These are phyloP conservation scores for Apostasia ramifera DNA, from an alignment of 106 monocot genomes.

Conservation along the genomic window DNA sequence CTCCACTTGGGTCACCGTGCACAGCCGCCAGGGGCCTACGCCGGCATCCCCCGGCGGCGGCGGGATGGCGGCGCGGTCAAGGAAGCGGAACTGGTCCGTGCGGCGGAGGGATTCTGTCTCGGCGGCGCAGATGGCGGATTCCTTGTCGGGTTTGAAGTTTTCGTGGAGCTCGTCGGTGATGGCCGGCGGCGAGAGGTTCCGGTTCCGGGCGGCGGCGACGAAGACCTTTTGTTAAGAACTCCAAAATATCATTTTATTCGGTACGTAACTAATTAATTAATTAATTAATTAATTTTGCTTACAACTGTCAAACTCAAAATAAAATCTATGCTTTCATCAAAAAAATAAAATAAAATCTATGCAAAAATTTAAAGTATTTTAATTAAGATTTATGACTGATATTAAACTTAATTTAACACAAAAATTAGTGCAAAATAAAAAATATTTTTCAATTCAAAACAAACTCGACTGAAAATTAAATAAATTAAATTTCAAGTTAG, in stretches of 20 bases:
- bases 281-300: neutral
- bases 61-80: conserved; percentile 18
- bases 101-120: conserved; percentile 5
- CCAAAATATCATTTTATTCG: no score
- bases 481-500: no score
- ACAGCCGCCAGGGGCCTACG: conserved; percentile 1
- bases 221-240: conserved; percentile 1
- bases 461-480: no score
- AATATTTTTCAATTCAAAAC: no score
- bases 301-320: neutral
- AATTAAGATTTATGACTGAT: no score
- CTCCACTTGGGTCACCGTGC: conserved; percentile 31
- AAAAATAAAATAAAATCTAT: neutral
- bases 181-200: conserved; percentile 7
- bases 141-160: neutral
- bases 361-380: no score
- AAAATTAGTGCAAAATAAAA: no score
- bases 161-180: conserved; percentile 12
- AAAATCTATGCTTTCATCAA: neutral
- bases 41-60: neutral
- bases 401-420: no score
- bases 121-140: neutral
- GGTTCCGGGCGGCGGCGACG: conserved; percentile 10
- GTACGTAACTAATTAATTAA: neutral
- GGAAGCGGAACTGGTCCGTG: conserved; percentile 20